Percentiles rank a stretch among this genome's conserved stretches.
Conservation (phyloP, 2,329 filamentous ascomycete genomes). For the Colletotrichum endophyticum region DNA sequence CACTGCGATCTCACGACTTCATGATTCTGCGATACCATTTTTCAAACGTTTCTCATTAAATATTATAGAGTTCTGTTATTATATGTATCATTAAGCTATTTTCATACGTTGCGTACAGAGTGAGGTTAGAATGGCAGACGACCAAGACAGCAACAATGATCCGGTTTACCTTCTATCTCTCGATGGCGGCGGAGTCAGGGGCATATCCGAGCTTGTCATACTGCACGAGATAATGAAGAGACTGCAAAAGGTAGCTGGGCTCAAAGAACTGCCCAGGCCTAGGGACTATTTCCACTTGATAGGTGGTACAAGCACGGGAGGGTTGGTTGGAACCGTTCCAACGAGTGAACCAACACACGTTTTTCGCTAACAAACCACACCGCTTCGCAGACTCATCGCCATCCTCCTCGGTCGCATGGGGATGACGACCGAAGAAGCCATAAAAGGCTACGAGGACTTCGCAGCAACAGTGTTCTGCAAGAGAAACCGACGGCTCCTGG, state of each 20-base stretch:
- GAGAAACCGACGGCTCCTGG: slow-evolving; percentile 24
- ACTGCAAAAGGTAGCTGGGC: slow-evolving; percentile 14
- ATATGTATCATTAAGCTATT: neutral
- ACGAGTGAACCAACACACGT: neutral
- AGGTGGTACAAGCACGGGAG: slow-evolving; percentile 34
- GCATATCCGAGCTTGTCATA: slow-evolving; percentile 29
- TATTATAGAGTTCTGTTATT: neutral
- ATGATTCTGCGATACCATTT: neutral
- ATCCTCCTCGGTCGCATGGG: slow-evolving; percentile 51
- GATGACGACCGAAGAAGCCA: slow-evolving; percentile 48
- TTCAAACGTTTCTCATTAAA: neutral
- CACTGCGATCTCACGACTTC: neutral
- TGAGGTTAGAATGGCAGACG: neutral
- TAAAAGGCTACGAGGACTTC: slow-evolving; percentile 42
- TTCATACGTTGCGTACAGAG: neutral
- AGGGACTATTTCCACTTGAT: slow-evolving; percentile 32
- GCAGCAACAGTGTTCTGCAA: slow-evolving; percentile 38
- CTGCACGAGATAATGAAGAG: slow-evolving; percentile 29
- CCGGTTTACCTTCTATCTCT: slow-evolving; percentile 17
- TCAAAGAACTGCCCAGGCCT: slow-evolving; percentile 24
- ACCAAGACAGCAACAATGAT: neutral
- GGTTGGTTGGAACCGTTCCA: slow-evolving; percentile 16
- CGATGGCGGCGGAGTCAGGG: neutral
- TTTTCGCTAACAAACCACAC: neutral
- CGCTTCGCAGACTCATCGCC: slow-evolving; percentile 42